Percentiles rank a stretch among this genome's conserved stretches.
These are phyloP conservation scores for Annona cherimola DNA, from an alignment of 164 flowering plant species.

Conservation along the genomic window DNA sequence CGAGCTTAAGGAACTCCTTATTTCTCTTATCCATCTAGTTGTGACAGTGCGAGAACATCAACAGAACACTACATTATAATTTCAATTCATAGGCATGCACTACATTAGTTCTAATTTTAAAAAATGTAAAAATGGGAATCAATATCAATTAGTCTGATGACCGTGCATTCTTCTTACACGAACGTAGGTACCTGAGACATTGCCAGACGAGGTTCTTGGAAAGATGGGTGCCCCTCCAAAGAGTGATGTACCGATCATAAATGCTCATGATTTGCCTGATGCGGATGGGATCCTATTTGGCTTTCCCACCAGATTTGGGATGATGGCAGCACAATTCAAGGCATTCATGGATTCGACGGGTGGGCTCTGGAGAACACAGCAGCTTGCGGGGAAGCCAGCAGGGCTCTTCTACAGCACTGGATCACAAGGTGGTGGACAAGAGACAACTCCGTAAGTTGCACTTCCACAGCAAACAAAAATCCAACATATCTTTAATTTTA, in stretches of 20 bases:
- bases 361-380: constrained; percentile 75
- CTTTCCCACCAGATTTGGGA: constrained; percentile 89
- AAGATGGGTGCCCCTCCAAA: constrained; percentile 92
- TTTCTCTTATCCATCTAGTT: too few relatives aligned
- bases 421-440: constrained; percentile 95
- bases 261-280: constrained; percentile 71
- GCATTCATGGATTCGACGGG: constrained; percentile 87
- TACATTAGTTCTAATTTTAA: too few relatives aligned
- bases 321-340: constrained; percentile 95
- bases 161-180: neutral
- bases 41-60: too few relatives aligned
- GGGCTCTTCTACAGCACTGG: constrained; percentile 84
- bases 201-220: constrained; percentile 62
- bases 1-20: too few relatives aligned
- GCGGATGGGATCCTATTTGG: constrained; percentile 88
- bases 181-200: constrained; percentile 78
- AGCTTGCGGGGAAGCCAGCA: constrained; percentile 88
- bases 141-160: too few relatives aligned
- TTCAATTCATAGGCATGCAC: too few relatives aligned
- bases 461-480: neutral
- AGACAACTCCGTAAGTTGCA: constrained; percentile 73
- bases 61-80: too few relatives aligned
- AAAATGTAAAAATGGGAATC: too few relatives aligned
- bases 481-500: too few relatives aligned
- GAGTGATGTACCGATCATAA: constrained; percentile 60